Evolutionary conservation across 2,329 filamentous ascomycete genomes (phyloP), one percentile per base, ranked within the genome.

Genomic region (Trichoderma afroharzianum): DNA sequence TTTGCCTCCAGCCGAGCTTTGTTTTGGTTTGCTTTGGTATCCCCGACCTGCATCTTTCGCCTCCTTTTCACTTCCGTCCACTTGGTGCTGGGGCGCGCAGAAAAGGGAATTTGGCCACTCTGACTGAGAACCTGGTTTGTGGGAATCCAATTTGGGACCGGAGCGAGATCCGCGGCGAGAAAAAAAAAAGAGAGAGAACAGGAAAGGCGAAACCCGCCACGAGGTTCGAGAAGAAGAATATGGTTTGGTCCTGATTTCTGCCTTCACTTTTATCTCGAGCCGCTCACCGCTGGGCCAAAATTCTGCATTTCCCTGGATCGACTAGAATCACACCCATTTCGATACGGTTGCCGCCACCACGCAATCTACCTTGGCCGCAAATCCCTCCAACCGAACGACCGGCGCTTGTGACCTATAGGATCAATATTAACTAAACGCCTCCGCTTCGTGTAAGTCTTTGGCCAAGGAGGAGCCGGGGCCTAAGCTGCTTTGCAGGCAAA

Each of bases 361-460:
- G 62, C 58, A 43, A 47, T 62, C 58, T 70, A 24, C 55, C n/a
- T 70, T 43, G 67, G n/a, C 53, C 28, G 57, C 36, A 62, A 61
- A 62, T 55, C 53, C 57, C 64, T 30, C 70, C 62, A 63, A 63
- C 71, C 71, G 36, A 71, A 57, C 62, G 57, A 59, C 71, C 59
- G 58, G 33, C 33, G 66, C 28, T 58, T 32, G 50, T 70, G 33
- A 21, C 67, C 50, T 47, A 55, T 69, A 70, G 67, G 28, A 62
- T 69, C 30, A 39, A 32, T 39, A 58, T 53, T 71, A 61, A 61
- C 47, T 57, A 53, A 69, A 55, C 24, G 67, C 70, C 68, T 63
- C 68, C 68, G 68, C 68, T 63, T 61, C 57, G 39, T 61, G 39
- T 69, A 62, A 62, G 43, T 61, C 53, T 62, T 36, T 61, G 67